Conservation (phyloP, 2,329 filamentous ascomycete genomes). For the Emydomyces testavorans region DNA sequence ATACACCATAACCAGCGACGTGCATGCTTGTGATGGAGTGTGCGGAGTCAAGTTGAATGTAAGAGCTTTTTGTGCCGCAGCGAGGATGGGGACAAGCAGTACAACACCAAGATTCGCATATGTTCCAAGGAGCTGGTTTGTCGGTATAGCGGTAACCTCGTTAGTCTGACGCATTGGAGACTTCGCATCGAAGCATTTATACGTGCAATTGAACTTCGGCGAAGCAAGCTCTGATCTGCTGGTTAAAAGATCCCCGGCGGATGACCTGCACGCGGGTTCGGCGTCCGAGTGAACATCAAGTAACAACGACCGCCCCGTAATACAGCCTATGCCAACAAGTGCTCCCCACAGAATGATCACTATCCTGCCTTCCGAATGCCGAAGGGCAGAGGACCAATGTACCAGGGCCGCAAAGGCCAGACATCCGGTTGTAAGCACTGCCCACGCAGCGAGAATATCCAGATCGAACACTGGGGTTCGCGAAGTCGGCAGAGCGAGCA, state of each 20-base stretch:
- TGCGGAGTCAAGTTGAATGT: constrained; percentile 17
- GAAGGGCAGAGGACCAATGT: constrained; percentile 20
- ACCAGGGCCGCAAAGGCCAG: constrained; percentile 21
- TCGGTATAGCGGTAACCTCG: constrained; percentile 19
- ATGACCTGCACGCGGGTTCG: constrained; percentile 20
- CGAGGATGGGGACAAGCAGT: constrained; percentile 19
- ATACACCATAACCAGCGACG: constrained; percentile 16
- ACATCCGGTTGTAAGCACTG: constrained; percentile 20
- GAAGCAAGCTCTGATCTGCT: constrained; percentile 16
- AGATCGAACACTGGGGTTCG: constrained; percentile 18
- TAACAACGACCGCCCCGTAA: constrained; percentile 18
- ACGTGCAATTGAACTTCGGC: constrained; percentile 21
- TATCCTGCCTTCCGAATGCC: constrained; percentile 17
- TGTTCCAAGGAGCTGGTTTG: constrained; percentile 15
- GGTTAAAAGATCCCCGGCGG: constrained; percentile 17
- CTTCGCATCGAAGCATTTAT: constrained; percentile 19
- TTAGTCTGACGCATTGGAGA: constrained; percentile 18
- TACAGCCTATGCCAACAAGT: constrained; percentile 17
- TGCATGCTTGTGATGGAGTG: constrained; percentile 18
- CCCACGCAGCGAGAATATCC: constrained; percentile 21
- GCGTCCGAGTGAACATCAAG: constrained; percentile 15
- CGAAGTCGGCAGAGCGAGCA: constrained; percentile 19
- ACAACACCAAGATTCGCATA: constrained; percentile 16
- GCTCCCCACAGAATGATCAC: constrained; percentile 20
- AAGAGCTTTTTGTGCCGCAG: constrained; percentile 20